These are phyloP conservation scores for Solanum lycopersicoides DNA, from an alignment of 257 asterid species.

Conservation along the genomic window DNA sequence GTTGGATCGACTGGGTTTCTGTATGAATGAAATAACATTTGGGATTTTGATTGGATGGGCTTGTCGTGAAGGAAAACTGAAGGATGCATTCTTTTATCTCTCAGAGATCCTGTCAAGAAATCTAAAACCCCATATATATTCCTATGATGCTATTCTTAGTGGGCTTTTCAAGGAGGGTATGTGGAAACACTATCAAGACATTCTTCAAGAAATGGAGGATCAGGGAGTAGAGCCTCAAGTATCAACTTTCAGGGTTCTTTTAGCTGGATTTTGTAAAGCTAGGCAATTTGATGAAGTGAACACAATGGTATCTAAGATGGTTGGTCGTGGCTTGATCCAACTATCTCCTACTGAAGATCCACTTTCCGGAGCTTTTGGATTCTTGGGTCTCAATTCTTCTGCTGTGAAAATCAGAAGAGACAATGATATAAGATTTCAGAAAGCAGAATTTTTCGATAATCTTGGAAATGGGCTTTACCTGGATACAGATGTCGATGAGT, in stretches of 20 bases:
- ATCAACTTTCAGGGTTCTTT: constrained; percentile 60
- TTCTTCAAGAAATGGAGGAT: constrained; percentile 74
- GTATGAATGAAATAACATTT: constrained; percentile 45
- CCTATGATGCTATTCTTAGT: constrained; percentile 76
- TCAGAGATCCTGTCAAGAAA: constrained; percentile 52
- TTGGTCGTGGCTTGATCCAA: constrained; percentile 23
- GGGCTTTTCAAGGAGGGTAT: constrained; percentile 57
- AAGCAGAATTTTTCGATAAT: constrained; percentile 64
- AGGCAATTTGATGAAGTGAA: constrained; percentile 60
- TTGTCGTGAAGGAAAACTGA: constrained; percentile 55
- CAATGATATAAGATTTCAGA: constrained; percentile 38
- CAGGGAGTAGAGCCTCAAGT: constrained; percentile 33
- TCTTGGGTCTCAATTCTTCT: constrained; percentile 50
- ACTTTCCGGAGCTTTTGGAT: constrained; percentile 35
- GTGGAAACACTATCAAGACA: constrained; percentile 54
- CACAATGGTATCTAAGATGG: constrained; percentile 47
- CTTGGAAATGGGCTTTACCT: constrained; percentile 93
- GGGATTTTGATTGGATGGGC: constrained; percentile 81
- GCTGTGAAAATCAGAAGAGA: constrained; percentile 75
- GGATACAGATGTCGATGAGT: constrained; percentile 61
- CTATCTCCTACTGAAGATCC: constrained; percentile 41
- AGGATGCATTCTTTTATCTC: constrained; percentile 39
- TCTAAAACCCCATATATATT: constrained; percentile 44
- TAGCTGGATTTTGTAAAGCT: constrained; percentile 67
- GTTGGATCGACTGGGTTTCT: constrained; percentile 51